Evolutionary conservation across 2,329 filamentous ascomycete species (phyloP).

Genomic region (Colletotrichum horii): DNA sequence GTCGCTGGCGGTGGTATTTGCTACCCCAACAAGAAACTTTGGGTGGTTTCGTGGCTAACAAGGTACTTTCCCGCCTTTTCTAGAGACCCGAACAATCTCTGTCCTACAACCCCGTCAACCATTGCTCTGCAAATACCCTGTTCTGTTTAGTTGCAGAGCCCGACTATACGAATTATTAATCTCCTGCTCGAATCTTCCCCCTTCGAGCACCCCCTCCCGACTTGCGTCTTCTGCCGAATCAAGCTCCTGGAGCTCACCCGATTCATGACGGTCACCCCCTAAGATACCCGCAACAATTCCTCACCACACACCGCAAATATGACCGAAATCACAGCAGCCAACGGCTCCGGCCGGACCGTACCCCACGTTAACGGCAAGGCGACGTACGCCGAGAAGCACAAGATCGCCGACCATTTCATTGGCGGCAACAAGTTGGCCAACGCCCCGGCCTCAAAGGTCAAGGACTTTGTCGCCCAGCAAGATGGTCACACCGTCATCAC

Average conservation of each 20-base stretch:
- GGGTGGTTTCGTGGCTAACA: slow-evolving; percentile 13
- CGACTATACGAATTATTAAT: slow-evolving; percentile 14
- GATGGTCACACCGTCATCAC: slow-evolving; percentile 98
- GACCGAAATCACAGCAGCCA: slow-evolving; percentile 50
- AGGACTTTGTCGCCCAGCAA: slow-evolving; percentile 90
- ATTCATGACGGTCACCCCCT: slow-evolving; percentile 23
- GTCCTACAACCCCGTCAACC: slow-evolving; percentile 13
- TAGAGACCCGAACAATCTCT: slow-evolving; percentile 20
- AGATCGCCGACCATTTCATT: slow-evolving; percentile 92
- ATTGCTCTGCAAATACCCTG: slow-evolving; percentile 16
- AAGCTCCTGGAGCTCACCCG: slow-evolving; percentile 17
- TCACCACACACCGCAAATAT: slow-evolving; percentile 39
- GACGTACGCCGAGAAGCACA: slow-evolving; percentile 81
- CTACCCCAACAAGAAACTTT: slow-evolving; percentile 20
- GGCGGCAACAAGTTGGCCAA: slow-evolving; percentile 88
- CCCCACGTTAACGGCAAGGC: slow-evolving; percentile 62
- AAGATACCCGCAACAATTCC: slow-evolving; percentile 18
- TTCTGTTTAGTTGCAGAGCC: slow-evolving; percentile 14
- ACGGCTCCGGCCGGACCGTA: slow-evolving; percentile 52
- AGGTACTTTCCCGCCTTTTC: not conserved
- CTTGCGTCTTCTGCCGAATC: not conserved
- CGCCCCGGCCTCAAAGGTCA: slow-evolving; percentile 84
- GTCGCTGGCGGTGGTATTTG: not conserved
- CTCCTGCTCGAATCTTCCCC: slow-evolving; percentile 18
- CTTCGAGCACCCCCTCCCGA: slow-evolving; percentile 4